These are phyloP conservation scores for Coemansia sp. DNA, from an alignment of 192 early-diverging fungal genomes.

Conservation along the genomic window DNA sequence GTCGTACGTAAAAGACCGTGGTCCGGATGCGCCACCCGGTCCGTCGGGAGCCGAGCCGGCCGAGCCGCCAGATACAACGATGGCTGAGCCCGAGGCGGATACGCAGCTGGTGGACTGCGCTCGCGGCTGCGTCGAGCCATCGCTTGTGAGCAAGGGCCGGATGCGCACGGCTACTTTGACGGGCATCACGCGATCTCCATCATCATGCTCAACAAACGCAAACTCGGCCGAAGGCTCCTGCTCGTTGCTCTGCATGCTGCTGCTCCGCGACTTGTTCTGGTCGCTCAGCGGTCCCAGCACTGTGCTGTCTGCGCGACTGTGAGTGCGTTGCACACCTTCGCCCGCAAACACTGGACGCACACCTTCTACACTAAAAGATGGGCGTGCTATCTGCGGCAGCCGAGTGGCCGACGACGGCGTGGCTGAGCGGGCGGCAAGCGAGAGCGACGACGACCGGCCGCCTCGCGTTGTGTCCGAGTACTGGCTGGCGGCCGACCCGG, in stretches of 20 bases:
- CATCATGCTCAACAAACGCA: constrained; percentile 10
- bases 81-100: constrained; percentile 20
- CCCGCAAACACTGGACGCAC: too few species aligned
- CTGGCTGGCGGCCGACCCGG: neutral
- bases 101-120: constrained; percentile 27
- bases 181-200: constrained; percentile 43
- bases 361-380: neutral
- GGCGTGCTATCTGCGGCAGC: constrained; percentile 2
- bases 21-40: constrained; percentile 1
- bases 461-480: constrained; percentile 29
- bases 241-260: constrained; percentile 8
- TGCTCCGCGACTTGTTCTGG: constrained; percentile 6
- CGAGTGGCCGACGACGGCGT: constrained; percentile 11
- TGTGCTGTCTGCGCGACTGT: neutral
- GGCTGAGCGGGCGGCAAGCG: constrained; percentile 14
- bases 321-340: neutral
- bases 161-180: constrained; percentile 55
- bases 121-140: constrained; percentile 6
- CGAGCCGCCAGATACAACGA: constrained; percentile 18
- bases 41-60: neutral
- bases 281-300: neutral
- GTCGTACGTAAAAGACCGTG: constrained; percentile 63
- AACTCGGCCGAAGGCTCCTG: neutral
- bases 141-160: constrained; percentile 34
- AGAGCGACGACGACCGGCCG: constrained; percentile 45